Evolutionary conservation across 179 eudicot genomes (phyloP).

Genomic region (Carnegiea gigantea): DNA sequence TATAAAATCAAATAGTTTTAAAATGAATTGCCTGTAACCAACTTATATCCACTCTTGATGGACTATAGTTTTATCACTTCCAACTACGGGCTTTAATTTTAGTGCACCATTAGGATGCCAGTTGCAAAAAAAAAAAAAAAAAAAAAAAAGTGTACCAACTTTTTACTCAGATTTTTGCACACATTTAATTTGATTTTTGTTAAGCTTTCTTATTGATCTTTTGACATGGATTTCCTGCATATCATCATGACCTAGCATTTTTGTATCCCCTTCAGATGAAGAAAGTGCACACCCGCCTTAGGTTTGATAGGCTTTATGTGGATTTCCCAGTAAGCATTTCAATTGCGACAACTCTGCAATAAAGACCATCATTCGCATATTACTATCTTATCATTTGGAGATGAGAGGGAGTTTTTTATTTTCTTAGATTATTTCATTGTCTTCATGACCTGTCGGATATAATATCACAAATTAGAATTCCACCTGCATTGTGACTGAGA

Average conservation of each 20-base stretch:
- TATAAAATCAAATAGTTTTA: no score
- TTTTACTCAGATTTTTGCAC: background rate
- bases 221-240: background rate
- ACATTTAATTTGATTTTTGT: background rate
- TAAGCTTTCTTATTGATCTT: background rate
- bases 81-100: background rate
- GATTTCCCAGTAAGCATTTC: constrained; percentile 19
- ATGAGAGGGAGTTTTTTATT: background rate
- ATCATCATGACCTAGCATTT: background rate
- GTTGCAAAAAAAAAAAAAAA: background rate
- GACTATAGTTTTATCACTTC: background rate
- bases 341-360: no score
- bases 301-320: background rate
- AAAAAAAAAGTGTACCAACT: background rate
- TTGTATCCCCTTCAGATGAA: background rate
- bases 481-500: no score
- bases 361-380: background rate
- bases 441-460: no score
- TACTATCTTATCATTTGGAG: background rate
- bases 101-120: background rate
- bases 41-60: no score
- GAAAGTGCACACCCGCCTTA: background rate
- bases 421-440: background rate
- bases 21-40: no score
- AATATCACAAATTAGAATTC: no score